Evolutionary conservation across 2,329 filamentous ascomycete genomes (phyloP), one percentile per base, ranked within the genome.

Genomic region (Paraphaeosphaeria sporulosa): DNA sequence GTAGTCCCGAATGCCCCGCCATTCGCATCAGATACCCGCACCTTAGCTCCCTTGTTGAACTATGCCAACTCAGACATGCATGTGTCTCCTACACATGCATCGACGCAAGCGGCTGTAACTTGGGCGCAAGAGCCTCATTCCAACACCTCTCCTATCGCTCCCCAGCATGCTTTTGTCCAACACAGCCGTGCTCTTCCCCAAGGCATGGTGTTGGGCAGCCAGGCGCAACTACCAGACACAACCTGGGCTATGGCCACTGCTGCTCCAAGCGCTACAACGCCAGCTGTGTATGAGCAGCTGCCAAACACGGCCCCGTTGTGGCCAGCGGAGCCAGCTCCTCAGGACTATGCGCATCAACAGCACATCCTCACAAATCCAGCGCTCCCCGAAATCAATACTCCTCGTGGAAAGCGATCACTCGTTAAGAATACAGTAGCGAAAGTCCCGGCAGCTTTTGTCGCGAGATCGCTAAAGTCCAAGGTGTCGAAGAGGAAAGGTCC

Each of bases 401-500:
- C 57, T 7, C 56, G 65, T 19, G 61, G n/a, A n/a, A 59, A 53
- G 17, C 50, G 57, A 25, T n/a, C 47, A 4, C 34, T 58, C 12
- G 48, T 61, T n/a, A 74, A 70, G 58, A 71, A 70, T 53, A 73
- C 70, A 48, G 60, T 63, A 19, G 65, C 72, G 2, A 72, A 69
- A 56, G 68, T 76, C n/a, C 69, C 73, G 19, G 71, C 74, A 13
- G 71, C 72, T 3, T 76, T 72, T 48, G 70, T 71, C n/a, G 67
- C 72, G 57, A 70, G 75, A 23, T 68, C 71, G 54, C 65, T 71
- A 34, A 77, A 77, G 58, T 59, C 67, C 36, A 76, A 76, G 58
- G 65, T 75, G 6, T 75, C 72, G 3, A 73, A 67, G 55, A 70
- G 75, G 17, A 69, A 67, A 54, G 74, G 73, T 0, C 71, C 71